Evolutionary conservation across 2,329 filamentous ascomycete genomes (phyloP).

Genomic region (Alternaria tenuissima): DNA sequence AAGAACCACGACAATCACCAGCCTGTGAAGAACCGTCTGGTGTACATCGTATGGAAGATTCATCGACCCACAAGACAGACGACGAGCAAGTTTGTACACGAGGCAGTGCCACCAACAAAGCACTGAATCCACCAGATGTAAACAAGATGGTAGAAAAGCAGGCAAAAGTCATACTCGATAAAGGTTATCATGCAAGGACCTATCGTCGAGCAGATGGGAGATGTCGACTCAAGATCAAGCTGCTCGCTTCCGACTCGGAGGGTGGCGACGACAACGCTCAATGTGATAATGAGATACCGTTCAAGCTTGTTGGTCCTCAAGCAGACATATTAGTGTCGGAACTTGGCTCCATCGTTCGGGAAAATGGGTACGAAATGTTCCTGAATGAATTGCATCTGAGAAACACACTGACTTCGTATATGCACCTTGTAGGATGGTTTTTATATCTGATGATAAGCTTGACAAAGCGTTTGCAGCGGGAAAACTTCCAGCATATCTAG

Average conservation of each 20-base stretch:
- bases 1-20: neutral
- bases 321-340: conserved; percentile 4
- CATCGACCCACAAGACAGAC: neutral
- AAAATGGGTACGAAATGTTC: neutral
- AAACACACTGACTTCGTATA: no score
- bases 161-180: neutral
- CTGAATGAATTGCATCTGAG: no score
- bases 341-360: neutral
- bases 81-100: neutral
- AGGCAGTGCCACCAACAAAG: neutral
- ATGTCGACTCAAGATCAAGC: conserved; percentile 5
- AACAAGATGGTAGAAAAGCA: neutral
- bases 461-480: conserved; percentile 10
- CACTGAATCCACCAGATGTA: neutral
- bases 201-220: conserved; percentile 7
- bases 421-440: neutral
- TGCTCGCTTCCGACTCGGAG: neutral
- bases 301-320: neutral
- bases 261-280: neutral
- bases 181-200: neutral
- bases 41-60: neutral
- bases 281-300: neutral
- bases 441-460: neutral
- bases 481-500: conserved; percentile 6
- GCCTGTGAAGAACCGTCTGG: neutral